A percentile compares a stretch with the other conserved stretches of the same genome.
phyloP scores from a whole-genome alignment of 441 rosid species.

The Eruca vesicaria region DNA sequence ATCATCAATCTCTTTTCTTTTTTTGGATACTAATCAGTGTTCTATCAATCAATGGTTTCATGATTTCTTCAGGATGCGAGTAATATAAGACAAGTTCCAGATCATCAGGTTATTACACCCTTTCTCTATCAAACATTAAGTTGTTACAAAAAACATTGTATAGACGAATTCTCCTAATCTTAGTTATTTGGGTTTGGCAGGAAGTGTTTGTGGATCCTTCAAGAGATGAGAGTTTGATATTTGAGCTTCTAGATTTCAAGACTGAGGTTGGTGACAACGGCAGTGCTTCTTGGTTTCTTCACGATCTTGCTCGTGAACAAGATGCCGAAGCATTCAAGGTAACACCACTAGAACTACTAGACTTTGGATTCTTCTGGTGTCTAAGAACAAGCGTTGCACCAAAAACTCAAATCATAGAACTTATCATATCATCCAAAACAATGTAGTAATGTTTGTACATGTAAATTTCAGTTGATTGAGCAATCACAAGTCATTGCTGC shows the following conservation, averaged over 20 bases:
- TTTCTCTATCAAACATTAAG: background rate
- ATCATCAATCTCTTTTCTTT: background rate
- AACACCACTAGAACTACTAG: background rate
- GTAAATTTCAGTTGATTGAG: constrained; percentile 55
- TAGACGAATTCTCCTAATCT: background rate
- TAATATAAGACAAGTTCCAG: constrained; percentile 66
- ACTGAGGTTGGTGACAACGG: constrained; percentile 58
- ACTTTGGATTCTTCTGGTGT: too few species aligned
- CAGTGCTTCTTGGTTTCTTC: constrained; percentile 79
- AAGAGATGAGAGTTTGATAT: constrained; percentile 75
- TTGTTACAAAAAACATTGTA: background rate
- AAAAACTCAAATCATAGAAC: too few species aligned
- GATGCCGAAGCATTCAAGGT: constrained; percentile 56
- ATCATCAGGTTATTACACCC: constrained; percentile 55
- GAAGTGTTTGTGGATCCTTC: constrained; percentile 82
- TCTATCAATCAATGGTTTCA: background rate
- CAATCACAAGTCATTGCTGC: constrained; percentile 56
- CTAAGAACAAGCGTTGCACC: too few species aligned
- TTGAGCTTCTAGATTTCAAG: constrained; percentile 79
- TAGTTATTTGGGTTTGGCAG: constrained; percentile 29
- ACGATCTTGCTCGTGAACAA: constrained; percentile 75
- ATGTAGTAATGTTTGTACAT: background rate
- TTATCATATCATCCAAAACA: background rate
- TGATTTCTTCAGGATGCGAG: constrained; percentile 56
- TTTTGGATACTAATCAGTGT: background rate